Evolutionary conservation across 495 filamentous ascomycete genomes (phyloP).

Genomic region (Penicillium diatomitis): DNA sequence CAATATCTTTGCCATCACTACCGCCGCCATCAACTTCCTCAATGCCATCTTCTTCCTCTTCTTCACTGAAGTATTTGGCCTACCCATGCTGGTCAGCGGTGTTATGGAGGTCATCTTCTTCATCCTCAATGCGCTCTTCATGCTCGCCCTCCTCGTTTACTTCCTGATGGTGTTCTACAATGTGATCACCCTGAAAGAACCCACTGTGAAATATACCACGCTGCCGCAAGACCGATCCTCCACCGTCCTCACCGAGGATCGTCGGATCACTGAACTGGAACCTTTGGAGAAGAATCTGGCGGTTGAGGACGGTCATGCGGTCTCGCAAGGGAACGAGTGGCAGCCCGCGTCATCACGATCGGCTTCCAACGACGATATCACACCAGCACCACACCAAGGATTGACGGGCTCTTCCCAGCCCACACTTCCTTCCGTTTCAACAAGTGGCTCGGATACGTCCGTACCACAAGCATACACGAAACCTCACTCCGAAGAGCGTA

Average conservation of each 20-base stretch:
- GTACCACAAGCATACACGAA: background rate
- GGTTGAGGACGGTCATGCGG: conserved; percentile 43
- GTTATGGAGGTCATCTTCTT: conserved; percentile 92
- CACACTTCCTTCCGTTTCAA: conserved; percentile 10
- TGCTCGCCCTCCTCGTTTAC: conserved; percentile 74
- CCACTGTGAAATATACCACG: conserved; percentile 84
- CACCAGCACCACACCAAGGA: background rate
- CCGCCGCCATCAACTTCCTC: conserved; percentile 78
- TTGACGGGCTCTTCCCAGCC: conserved; percentile 7
- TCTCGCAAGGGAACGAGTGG: conserved; percentile 1
- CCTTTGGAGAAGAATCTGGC: conserved; percentile 86
- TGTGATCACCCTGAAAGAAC: conserved; percentile 84
- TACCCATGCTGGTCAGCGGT: conserved; percentile 75
- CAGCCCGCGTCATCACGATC: background rate
- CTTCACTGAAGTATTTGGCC: conserved; percentile 71
- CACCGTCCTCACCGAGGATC: conserved; percentile 80
- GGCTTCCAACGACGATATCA: background rate
- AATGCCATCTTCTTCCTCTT: conserved; percentile 79
- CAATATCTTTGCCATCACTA: conserved; percentile 90
- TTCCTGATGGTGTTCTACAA: conserved; percentile 76
- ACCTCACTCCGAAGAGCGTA: background rate
- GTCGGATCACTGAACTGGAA: conserved; percentile 83
- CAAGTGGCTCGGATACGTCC: conserved; percentile 1
- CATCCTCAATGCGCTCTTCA: conserved; percentile 83
- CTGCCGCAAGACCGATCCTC: conserved; percentile 92